Conservation (phyloP, 1,139 yeast genomes). For the Kazachstania sp. region DNA sequence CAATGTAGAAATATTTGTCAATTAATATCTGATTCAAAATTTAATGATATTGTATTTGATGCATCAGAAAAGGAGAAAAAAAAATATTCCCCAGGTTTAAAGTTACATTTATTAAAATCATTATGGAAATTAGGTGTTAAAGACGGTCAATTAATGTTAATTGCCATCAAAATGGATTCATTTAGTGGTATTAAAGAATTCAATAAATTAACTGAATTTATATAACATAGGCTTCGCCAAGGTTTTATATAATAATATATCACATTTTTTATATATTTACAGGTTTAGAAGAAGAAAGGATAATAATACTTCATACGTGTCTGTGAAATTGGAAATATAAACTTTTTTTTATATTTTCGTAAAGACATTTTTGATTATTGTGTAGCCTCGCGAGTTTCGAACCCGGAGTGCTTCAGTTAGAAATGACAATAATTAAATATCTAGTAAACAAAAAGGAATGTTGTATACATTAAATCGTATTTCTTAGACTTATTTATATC, state of each 20-base stretch:
- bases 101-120: constrained; percentile 22
- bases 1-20: constrained; percentile 20
- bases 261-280: too few species aligned
- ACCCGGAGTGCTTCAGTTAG: too few species aligned
- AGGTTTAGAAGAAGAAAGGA: too few species aligned
- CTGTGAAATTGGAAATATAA: too few species aligned
- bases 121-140: constrained; percentile 28
- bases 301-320: too few species aligned
- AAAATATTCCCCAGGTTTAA: constrained; percentile 17
- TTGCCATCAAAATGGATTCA: constrained; percentile 26
- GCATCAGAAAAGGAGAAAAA: constrained; percentile 9
- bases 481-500: too few species aligned
- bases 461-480: too few species aligned
- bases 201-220: constrained; percentile 13
- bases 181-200: constrained; percentile 24
- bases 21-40: constrained; percentile 18
- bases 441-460: too few species aligned
- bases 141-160: constrained; percentile 20
- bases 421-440: too few species aligned
- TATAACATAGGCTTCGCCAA: not conserved
- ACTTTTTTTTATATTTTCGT: too few species aligned
- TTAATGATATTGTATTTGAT: constrained; percentile 18
- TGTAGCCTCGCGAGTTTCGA: too few species aligned
- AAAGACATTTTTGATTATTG: too few species aligned
- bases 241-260: not conserved